Base-by-base conservation (phyloP, 2,329 filamentous ascomycete species). In the Scorias spongiosa region DNA sequence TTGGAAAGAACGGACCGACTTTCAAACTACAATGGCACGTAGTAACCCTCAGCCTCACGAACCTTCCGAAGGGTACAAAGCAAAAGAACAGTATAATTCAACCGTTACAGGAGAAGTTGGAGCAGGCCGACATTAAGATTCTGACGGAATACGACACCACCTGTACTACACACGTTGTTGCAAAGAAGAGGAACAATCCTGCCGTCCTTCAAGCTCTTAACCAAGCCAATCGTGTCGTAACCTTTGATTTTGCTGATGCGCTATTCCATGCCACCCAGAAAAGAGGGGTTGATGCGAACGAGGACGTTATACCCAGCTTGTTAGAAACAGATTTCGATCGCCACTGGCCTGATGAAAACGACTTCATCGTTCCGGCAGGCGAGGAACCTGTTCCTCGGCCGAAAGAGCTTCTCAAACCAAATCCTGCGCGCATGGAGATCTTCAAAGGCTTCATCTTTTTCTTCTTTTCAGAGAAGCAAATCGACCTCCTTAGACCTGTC, bases 361-460 rank as follows among this genome's bases (percentile, higher is more conserved):
- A 80, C 1, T 80, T 82, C 58, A 68, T 94, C 11, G 86, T 89
- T 0, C 76, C 81, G 0, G 72, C 75, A 5, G 84, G 82, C 1
- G 79, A 79, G 41, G 89, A 96, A 59, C 82, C 83, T 0, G 74
- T 80, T 2, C 70, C 79, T 30, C 75, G 81, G 40, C 49, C 53
- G 4, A 49, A 54, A 29, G 72, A 76, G n/a, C 74, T 78, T 10
- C 89, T 93, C 57, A 69, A 72, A 7, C 89, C 91, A 0, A 76
- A 89, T 48, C 50, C 68, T 0, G 63, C 65, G 12, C 75, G 91
- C 15, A 66, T 68, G 7, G 76, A 80, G 26, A 70, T 98, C 1
- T 96, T 98, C 52, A 76, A 84, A 10, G 84, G 84, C 2, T 91
- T 88, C 55, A 89, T 81, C 0, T 95, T 96, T 56, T 70, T 98